Evolutionary conservation across 164 flowering plant species (phyloP), one percentile per base, ranked within the genome.

Genomic region (Akebia trifoliata): DNA sequence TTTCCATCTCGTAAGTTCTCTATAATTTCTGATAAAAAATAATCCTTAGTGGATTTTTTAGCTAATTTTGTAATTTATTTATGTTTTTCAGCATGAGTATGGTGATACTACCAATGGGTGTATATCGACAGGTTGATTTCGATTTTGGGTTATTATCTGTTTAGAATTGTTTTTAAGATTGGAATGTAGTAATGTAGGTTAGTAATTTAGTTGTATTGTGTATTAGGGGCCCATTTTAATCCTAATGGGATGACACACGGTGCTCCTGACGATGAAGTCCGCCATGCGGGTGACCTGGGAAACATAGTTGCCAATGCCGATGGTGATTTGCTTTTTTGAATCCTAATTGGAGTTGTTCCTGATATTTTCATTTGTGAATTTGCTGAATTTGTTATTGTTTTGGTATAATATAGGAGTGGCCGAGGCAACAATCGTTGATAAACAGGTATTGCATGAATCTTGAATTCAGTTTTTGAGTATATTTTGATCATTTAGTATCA

Each of bases 231-330:
- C 62, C 98, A 91, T 70, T 91, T 91, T 57, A 91, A 88, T 61
- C 98, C 95, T 4, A 81, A 83, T 34, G 72, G 69, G 0, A 0
- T 82, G 86, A 89, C 95, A 54, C 96, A 92, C 66, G 98, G 98
- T 62, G 96, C 95, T 82, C 98, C 93, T 63, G 84, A 72, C 42
- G 96, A 92, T 64, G 81, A 86, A 75, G 45, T 82, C 75, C 91
- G 98, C 46, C 98, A 92, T 83, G 95, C 95, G 93, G 98, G 98
- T 69, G 95, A 91, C 92, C 95, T 88, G 96, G 96, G 96, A 86
- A 91, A 91, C 98, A 88, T 88, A 74, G 62, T 83, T 72, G 98
- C 98, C 34, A 83, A 85, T 63, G 80, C 90, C 25, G 84, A 88
- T 60, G 98, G 96, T 87, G 81, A 58, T n/a, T n/a, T 12, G 26